phyloP scores from a whole-genome alignment of 805 yeast genomes.

The Dipodascopsis uninucleata region DNA sequence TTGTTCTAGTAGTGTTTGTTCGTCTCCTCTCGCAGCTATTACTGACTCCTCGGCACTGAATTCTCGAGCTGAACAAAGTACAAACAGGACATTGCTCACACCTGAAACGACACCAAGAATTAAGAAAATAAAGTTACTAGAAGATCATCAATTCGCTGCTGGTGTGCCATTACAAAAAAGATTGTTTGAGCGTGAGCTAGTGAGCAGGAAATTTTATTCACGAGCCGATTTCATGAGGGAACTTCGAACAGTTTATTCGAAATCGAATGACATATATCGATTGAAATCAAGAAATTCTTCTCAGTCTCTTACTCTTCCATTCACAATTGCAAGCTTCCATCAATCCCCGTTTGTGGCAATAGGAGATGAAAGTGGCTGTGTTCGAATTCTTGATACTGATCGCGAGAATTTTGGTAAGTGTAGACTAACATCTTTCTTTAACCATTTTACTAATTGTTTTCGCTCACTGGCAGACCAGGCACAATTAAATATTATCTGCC shows the following conservation, averaged over 20 bases:
- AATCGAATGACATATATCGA: conserved; percentile 5
- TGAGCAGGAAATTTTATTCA: conserved; percentile 6
- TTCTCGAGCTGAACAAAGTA: neutral
- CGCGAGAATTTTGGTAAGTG: neutral
- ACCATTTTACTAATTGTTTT: neutral
- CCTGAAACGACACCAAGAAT: conserved; percentile 17
- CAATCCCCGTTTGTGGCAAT: conserved; percentile 9
- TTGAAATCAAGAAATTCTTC: conserved; percentile 1
- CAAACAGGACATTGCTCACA: conserved; percentile 4
- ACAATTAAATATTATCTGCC: conserved; percentile 9
- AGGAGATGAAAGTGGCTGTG: conserved; percentile 20
- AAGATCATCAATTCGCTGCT: neutral
- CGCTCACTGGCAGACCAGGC: conserved; percentile 4
- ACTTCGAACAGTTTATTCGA: conserved; percentile 9
- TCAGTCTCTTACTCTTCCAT: conserved; percentile 11
- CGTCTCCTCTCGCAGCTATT: conserved; percentile 10
- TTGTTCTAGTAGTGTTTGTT: neutral
- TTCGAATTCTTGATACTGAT: conserved; percentile 16
- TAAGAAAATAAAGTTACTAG: neutral
- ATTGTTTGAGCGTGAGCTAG: conserved; percentile 10
- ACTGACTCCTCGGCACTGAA: conserved; percentile 7
- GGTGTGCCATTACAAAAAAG: conserved; percentile 4
- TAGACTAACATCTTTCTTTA: no score
- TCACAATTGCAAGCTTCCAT: conserved; percentile 10
- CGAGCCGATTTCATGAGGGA: conserved; percentile 13